Percentiles rank a stretch among this genome's conserved stretches.
phyloP scores from a whole-genome alignment of 805 yeast species.

The Saccharomycopsis sp. region DNA sequence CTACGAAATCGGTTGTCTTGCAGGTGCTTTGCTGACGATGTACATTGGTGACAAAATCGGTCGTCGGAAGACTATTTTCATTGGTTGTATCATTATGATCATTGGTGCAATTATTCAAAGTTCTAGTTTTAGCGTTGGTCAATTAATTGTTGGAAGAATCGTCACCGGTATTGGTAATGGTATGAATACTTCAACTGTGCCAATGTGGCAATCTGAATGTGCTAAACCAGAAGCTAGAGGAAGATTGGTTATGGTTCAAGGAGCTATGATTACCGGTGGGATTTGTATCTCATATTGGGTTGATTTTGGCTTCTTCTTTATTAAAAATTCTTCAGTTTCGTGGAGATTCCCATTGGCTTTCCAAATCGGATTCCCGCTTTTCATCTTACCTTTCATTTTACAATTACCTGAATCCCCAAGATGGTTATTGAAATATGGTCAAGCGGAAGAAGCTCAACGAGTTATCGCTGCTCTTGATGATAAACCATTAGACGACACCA shows the following conservation, averaged over 20 bases:
- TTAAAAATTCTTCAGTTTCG: constrained; percentile 21
- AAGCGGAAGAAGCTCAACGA: constrained; percentile 11
- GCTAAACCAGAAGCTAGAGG: constrained; percentile 63
- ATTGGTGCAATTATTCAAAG: constrained; percentile 53
- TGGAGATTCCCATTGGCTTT: constrained; percentile 80
- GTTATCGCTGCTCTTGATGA: constrained; percentile 18
- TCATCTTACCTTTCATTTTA: constrained; percentile 26
- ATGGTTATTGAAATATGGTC: constrained; percentile 39
- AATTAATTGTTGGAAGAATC: constrained; percentile 53
- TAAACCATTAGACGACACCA: constrained; percentile 1
- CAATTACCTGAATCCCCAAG: constrained; percentile 47
- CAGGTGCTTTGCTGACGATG: constrained; percentile 55
- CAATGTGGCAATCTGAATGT: constrained; percentile 75
- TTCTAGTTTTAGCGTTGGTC: constrained; percentile 37
- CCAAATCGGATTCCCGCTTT: constrained; percentile 49
- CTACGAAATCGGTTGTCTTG: constrained; percentile 68
- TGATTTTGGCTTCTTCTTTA: constrained; percentile 63
- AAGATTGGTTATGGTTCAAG: constrained; percentile 58
- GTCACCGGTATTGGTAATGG: constrained; percentile 73
- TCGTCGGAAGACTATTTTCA: constrained; percentile 50
- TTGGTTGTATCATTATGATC: constrained; percentile 48
- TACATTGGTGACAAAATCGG: constrained; percentile 53
- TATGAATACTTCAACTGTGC: constrained; percentile 67
- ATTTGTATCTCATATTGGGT: constrained; percentile 70
- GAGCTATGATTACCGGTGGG: constrained; percentile 64